phyloP scores from a whole-genome alignment of 306 rosid species.

The Clitoria ternatea region DNA sequence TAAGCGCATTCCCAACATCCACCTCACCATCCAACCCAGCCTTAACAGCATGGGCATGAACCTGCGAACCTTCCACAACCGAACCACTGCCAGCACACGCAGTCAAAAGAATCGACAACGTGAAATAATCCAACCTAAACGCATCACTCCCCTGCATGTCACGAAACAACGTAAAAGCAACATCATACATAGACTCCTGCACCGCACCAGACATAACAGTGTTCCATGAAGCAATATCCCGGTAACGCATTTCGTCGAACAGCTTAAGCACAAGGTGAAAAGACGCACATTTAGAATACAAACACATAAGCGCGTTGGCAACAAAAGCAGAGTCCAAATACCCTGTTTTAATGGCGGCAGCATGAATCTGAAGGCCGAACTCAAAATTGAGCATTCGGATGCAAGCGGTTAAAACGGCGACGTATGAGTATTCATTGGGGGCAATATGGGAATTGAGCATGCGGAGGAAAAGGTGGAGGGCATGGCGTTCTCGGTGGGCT shows the following conservation, averaged over 20 bases:
- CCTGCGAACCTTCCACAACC: conserved; percentile 45
- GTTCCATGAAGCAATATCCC: conserved; percentile 76
- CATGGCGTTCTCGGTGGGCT: conserved; percentile 45
- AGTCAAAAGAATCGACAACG: conserved; percentile 58
- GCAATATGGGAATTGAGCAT: conserved; percentile 50
- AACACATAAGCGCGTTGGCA: conserved; percentile 58
- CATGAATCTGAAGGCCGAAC: conserved; percentile 66
- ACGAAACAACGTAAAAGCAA: conserved; percentile 47
- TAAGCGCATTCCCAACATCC: conserved; percentile 71
- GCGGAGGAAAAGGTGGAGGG: conserved; percentile 53
- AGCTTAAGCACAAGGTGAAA: conserved; percentile 35
- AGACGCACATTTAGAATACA: conserved; percentile 52
- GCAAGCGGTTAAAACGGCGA: conserved; percentile 77
- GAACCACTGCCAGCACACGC: conserved; percentile 46
- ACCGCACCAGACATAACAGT: conserved; percentile 50
- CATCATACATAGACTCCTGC: conserved; percentile 37
- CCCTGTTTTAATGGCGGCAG: conserved; percentile 49
- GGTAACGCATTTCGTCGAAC: conserved; percentile 50
- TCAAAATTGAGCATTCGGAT: conserved; percentile 32
- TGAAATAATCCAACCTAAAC: conserved; percentile 45
- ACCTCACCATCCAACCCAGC: conserved; percentile 54
- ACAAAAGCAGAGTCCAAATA: conserved; percentile 48
- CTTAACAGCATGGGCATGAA: conserved; percentile 67
- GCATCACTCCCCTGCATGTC: conserved; percentile 39
- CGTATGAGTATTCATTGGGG: conserved; percentile 69